phyloP scores from a whole-genome alignment of 2,329 filamentous ascomycete genomes.

The Fusarium domesticum region DNA sequence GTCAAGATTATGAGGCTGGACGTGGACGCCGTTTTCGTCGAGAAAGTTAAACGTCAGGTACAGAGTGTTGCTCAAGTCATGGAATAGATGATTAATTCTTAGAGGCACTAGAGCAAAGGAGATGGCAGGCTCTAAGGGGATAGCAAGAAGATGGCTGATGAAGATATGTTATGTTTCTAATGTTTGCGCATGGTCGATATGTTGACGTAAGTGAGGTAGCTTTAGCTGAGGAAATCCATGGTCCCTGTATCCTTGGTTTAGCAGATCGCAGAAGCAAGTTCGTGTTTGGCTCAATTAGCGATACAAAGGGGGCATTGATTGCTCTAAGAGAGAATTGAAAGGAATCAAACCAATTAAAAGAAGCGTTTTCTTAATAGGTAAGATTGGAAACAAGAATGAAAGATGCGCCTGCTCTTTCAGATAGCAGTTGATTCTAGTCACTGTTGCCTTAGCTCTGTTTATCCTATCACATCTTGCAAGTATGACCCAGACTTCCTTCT shows the following conservation, averaged over 20 bases:
- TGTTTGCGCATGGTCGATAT: not conserved
- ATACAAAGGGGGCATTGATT: not conserved
- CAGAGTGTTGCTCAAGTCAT: not conserved
- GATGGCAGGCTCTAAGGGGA: not conserved
- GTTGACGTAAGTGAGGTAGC: not conserved
- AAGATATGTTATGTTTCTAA: not conserved
- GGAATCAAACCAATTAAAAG: too few species aligned
- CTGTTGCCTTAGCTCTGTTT: too few species aligned
- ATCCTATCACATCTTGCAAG: too few species aligned
- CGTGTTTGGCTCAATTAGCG: not conserved
- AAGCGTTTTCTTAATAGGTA: too few species aligned
- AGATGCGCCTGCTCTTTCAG: too few species aligned
- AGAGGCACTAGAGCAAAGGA: not conserved
- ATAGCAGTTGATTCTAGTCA: too few species aligned
- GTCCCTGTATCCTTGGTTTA: not conserved
- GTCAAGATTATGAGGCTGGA: not conserved
- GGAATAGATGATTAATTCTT: not conserved
- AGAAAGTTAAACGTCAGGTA: too few species aligned
- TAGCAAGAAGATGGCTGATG: not conserved
- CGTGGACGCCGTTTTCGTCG: not conserved
- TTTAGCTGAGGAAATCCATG: constrained; percentile 2
- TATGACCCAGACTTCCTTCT: too few species aligned
- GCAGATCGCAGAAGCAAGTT: constrained; percentile 23
- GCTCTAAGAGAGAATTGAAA: not conserved
- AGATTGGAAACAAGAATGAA: too few species aligned